phyloP scores from a whole-genome alignment of 306 rosid genomes.

The Quercus rubra region DNA sequence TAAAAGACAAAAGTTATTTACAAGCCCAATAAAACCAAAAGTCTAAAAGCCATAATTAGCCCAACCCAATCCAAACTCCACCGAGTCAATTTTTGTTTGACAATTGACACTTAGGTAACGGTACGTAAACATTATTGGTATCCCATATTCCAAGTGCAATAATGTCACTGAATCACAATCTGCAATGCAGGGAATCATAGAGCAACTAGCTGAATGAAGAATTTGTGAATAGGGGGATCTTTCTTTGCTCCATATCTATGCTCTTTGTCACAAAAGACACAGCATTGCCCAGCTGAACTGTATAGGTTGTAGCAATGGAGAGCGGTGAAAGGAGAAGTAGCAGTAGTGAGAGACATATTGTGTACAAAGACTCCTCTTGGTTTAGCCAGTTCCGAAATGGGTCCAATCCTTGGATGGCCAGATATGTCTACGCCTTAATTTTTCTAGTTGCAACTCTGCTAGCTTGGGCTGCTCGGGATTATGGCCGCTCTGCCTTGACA shows the following conservation, averaged over 20 bases:
- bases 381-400: conserved; percentile 64
- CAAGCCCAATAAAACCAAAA: not conserved
- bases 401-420: conserved; percentile 94
- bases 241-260: conserved; percentile 17
- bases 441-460: conserved; percentile 65
- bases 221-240: not conserved
- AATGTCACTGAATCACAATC: not conserved
- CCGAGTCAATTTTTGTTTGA: not conserved
- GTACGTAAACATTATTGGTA: not conserved
- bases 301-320: conserved; percentile 47
- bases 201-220: not conserved
- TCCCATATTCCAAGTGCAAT: not conserved
- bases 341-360: conserved; percentile 16
- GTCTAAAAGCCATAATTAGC: not conserved
- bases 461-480: conserved; percentile 96
- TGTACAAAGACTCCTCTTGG: conserved; percentile 49
- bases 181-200: not conserved
- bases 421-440: conserved; percentile 82
- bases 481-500: conserved; percentile 46
- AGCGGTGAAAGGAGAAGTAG: conserved; percentile 19
- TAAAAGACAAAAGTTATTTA: not conserved
- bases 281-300: conserved; percentile 14
- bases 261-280: conserved; percentile 1
- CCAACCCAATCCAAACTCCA: no score
- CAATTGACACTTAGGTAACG: not conserved